Percentiles rank a stretch among this genome's conserved stretches.
Evolutionary conservation across 2,329 filamentous ascomycete species (phyloP).

Genomic region (Fusarium incarnatum): DNA sequence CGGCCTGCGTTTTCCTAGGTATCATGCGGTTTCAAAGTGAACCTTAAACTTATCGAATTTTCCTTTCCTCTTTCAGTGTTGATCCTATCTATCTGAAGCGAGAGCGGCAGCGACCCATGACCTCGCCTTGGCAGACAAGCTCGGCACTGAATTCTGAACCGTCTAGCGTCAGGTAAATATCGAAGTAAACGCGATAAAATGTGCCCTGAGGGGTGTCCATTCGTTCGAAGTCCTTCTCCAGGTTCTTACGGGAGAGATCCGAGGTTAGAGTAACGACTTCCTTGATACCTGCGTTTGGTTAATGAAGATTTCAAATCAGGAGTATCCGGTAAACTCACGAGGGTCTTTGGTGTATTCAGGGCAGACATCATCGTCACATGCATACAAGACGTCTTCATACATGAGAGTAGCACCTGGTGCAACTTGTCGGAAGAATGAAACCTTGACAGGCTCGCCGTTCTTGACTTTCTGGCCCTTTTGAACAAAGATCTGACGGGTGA

Average conservation of each 20-base stretch:
- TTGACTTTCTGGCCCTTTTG: slow-evolving; percentile 99
- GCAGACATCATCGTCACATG: slow-evolving; percentile 97
- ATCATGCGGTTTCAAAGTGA: slow-evolving; percentile 45
- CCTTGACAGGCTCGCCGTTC: slow-evolving; percentile 98
- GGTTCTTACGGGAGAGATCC: slow-evolving; percentile 95
- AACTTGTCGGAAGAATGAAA: slow-evolving; percentile 98
- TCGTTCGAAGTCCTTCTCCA: slow-evolving; percentile 98
- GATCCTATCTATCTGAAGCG: slow-evolving; percentile 73
- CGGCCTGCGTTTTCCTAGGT: slow-evolving; percentile 42
- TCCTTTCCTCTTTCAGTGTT: slow-evolving; percentile 26
- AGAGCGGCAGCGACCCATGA: slow-evolving; percentile 96
- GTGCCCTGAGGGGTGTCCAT: slow-evolving; percentile 99
- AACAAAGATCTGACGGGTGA: slow-evolving; percentile 97
- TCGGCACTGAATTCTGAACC: slow-evolving; percentile 98
- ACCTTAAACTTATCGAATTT: slow-evolving; percentile 43
- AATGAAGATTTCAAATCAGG: slow-evolving; percentile 33
- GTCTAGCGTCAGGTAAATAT: slow-evolving; percentile 91
- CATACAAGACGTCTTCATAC: slow-evolving; percentile 99
- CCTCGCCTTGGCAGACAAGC: slow-evolving; percentile 97
- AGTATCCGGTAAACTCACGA: slow-evolving; percentile 73
- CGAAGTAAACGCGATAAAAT: slow-evolving; percentile 86
- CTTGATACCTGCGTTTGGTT: slow-evolving; percentile 81
- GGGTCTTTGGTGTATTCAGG: slow-evolving; percentile 99
- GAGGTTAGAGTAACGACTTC: slow-evolving; percentile 98
- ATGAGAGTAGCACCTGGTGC: slow-evolving; percentile 96